Conservation (phyloP, 768 basidiomycete genomes). For the Suillus subaureus region DNA sequence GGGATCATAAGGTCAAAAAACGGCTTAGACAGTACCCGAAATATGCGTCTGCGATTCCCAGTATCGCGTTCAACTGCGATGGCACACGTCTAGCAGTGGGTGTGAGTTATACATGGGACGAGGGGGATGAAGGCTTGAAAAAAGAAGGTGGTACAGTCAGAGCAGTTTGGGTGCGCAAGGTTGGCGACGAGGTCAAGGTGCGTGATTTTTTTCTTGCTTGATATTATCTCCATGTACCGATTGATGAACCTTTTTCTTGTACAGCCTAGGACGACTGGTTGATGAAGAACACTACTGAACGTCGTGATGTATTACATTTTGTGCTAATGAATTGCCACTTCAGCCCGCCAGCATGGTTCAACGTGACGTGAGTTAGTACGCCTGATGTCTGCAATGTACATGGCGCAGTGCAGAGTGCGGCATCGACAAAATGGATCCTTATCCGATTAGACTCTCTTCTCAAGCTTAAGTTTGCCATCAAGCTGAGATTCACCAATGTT, state of each 20-base stretch:
- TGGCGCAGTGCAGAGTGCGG: background rate
- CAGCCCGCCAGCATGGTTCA: background rate
- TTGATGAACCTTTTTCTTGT: background rate
- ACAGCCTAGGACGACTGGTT: slow-evolving; percentile 21
- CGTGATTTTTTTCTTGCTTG: slow-evolving; percentile 14
- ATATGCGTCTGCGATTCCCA: slow-evolving; percentile 73
- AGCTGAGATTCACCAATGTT: background rate
- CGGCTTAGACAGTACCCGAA: slow-evolving; percentile 89
- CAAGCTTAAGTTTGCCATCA: background rate
- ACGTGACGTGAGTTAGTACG: background rate
- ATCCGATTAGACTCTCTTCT: background rate
- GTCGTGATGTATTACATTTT: background rate
- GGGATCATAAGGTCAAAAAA: slow-evolving; percentile 98
- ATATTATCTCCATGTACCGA: background rate
- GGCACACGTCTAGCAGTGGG: slow-evolving; percentile 84
- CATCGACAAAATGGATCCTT: background rate
- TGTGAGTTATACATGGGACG: slow-evolving; percentile 89
- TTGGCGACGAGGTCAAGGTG: slow-evolving; percentile 82
- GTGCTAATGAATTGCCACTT: background rate
- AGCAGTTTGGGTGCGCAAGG: slow-evolving; percentile 58
- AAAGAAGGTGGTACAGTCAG: slow-evolving; percentile 54
- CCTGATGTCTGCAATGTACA: background rate
- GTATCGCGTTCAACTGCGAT: slow-evolving; percentile 81
- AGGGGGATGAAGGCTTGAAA: slow-evolving; percentile 74
- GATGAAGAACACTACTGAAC: background rate